A percentile compares a stretch with the other conserved stretches of the same genome.
These are phyloP conservation scores for Endothia cerciana DNA, from an alignment of 2,329 filamentous ascomycete genomes.

Conservation along the genomic window DNA sequence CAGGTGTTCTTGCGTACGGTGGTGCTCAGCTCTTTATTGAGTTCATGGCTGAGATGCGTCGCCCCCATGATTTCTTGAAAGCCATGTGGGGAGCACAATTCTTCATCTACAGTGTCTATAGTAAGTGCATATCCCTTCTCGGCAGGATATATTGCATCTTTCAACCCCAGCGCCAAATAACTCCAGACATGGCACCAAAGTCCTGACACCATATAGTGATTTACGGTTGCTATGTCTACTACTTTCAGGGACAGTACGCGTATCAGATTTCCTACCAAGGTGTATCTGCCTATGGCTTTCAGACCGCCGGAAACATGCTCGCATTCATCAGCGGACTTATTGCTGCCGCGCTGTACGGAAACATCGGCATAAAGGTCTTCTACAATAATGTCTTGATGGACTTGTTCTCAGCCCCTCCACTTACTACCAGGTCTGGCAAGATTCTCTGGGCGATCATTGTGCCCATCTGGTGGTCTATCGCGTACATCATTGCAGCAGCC, in stretches of 20 bases:
- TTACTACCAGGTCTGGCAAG: constrained; percentile 52
- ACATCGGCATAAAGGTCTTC: constrained; percentile 55
- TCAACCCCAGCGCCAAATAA: background rate
- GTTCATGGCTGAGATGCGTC: constrained; percentile 56
- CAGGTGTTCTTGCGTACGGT: constrained; percentile 61
- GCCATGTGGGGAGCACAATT: constrained; percentile 45
- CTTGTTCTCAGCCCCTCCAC: constrained; percentile 49
- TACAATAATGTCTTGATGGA: constrained; percentile 56
- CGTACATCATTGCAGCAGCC: constrained; percentile 13
- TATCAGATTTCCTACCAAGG: constrained; percentile 15
- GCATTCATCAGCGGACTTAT: constrained; percentile 46
- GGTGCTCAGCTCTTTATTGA: constrained; percentile 61
- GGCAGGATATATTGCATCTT: too few species aligned
- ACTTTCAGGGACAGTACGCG: constrained; percentile 16
- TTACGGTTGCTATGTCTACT: constrained; percentile 15
- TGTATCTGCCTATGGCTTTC: constrained; percentile 40
- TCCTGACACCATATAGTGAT: constrained; percentile 1
- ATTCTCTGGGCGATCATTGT: constrained; percentile 51
- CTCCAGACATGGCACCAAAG: background rate
- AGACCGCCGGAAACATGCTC: constrained; percentile 48
- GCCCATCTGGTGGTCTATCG: constrained; percentile 39
- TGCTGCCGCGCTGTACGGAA: constrained; percentile 51
- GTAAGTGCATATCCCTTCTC: background rate
- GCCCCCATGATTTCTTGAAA: constrained; percentile 48
- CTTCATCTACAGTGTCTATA: constrained; percentile 47